phyloP scores from a whole-genome alignment of 495 filamentous ascomycete species.

The Aspergillus incahuasiensis region DNA sequence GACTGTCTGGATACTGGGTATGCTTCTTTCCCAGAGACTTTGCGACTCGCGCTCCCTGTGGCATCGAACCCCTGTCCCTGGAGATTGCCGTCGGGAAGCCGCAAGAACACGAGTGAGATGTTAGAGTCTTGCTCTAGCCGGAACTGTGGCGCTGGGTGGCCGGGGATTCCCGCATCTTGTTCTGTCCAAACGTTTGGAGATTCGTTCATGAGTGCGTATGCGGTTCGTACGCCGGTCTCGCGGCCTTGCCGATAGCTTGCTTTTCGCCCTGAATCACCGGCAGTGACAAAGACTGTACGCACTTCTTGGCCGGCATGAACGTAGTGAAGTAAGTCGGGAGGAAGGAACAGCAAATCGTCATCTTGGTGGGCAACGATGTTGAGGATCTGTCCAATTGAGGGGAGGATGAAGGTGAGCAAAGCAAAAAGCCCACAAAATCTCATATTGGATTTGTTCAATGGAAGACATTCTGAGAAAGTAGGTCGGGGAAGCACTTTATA shows the following conservation, averaged over 20 bases:
- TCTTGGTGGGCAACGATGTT: slow-evolving; percentile 23
- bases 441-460: background rate
- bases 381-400: slow-evolving; percentile 1
- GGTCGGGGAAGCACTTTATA: background rate
- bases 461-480: background rate
- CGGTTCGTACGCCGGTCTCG: slow-evolving; percentile 11
- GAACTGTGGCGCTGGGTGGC: slow-evolving; percentile 4
- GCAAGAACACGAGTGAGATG: slow-evolving; percentile 17
- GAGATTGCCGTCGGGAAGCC: slow-evolving; percentile 14
- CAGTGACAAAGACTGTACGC: slow-evolving; percentile 72
- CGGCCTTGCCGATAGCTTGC: slow-evolving; percentile 13
- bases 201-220: slow-evolving; percentile 13
- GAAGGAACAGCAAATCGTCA: slow-evolving; percentile 18
- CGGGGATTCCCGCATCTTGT: background rate
- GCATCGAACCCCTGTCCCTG: slow-evolving; percentile 9
- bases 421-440: background rate
- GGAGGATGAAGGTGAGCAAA: background rate
- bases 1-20: background rate
- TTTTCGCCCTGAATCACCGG: slow-evolving; percentile 64
- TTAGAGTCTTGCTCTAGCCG: slow-evolving; percentile 1
- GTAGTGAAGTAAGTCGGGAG: slow-evolving; percentile 11
- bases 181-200: slow-evolving; percentile 11
- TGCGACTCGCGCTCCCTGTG: slow-evolving; percentile 10
- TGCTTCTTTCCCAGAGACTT: slow-evolving; percentile 8
- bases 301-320: slow-evolving; percentile 39